Evolutionary conservation across 805 yeast genomes (phyloP), one percentile per base, ranked within the genome.

Genomic region (Sugiyamaella qingdaonensis): DNA sequence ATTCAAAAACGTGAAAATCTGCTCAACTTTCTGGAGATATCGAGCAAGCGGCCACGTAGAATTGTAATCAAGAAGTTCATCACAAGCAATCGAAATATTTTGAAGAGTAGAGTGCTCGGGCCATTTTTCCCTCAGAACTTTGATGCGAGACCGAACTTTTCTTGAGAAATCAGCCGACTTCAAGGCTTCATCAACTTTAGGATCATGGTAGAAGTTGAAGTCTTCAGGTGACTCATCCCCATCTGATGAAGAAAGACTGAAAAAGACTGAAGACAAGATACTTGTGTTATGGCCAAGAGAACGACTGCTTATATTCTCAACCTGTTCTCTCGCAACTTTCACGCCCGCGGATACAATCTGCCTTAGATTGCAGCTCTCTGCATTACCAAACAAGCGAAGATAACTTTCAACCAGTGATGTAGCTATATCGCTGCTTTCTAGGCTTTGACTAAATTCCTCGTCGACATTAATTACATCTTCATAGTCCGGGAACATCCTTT

Each of bases 41-140:
- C 86, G 79, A 9, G 91, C 91, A 33, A 94, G 69, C 0, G 99
- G 94, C 0, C 87, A 80, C 31, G 74, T 71, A 1, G 83, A 74
- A 0, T 95, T 80, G 61, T 74, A 85, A 2, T 68, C 68, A 53
- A 86, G 67, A 54, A 86, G 79, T 64, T 91, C 98, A 13, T 75
- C 69, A 58, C 86, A 78, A 8, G 84, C 81, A 55, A 84, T 72
- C 36, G 73, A 66, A 46, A 92, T 75, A 18, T 85, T 88, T 53
- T 78, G 84, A 48, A 94, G 70, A 0, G 96, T 89, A 0, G 94
- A 94, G 73, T 95, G 96, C 62, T 95, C 99, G 0, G 98, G 97
- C 96, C 97, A 94, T 63, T 83, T 81, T 24, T 68, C 69, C 10
- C 85, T 66, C 10, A 88, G 67, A 2, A 69, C 70, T 7, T 66